phyloP scores from a whole-genome alignment of 2,329 filamentous ascomycete genomes.

The Septoria linicola region DNA sequence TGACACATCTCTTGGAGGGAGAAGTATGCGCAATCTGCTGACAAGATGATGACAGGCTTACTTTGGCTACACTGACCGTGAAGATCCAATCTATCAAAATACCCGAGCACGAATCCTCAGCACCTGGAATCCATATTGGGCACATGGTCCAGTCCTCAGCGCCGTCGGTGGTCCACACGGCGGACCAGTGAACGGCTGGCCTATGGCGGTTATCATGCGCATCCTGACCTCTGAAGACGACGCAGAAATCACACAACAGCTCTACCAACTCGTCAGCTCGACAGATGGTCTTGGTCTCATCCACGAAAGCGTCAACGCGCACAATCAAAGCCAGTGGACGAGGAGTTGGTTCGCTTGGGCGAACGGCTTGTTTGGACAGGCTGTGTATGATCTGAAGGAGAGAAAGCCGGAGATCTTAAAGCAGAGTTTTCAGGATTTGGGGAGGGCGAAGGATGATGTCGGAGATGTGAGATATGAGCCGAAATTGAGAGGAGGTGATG shows the following conservation, averaged over 20 bases:
- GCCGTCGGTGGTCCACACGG: constrained; percentile 49
- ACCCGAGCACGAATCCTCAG: constrained; percentile 46
- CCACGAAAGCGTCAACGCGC: constrained; percentile 50
- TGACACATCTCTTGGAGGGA: no score
- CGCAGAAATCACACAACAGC: constrained; percentile 43
- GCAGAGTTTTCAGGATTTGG: constrained; percentile 9
- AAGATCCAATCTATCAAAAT: constrained; percentile 43
- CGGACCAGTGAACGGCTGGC: constrained; percentile 41
- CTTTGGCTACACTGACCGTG: constrained; percentile 13
- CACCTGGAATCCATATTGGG: constrained; percentile 48
- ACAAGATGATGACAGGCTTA: not conserved
- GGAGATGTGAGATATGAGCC: constrained; percentile 3
- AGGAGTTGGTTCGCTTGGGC: constrained; percentile 65
- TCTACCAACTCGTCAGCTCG: constrained; percentile 44
- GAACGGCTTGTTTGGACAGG: constrained; percentile 13
- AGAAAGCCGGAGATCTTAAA: constrained; percentile 3
- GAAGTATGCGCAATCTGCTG: no score
- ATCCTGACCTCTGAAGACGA: constrained; percentile 49
- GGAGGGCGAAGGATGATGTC: constrained; percentile 4
- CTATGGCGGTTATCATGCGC: constrained; percentile 49
- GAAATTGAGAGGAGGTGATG: not conserved
- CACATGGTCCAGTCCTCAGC: constrained; percentile 47
- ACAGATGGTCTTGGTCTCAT: constrained; percentile 49
- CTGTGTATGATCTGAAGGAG: constrained; percentile 1
- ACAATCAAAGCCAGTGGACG: constrained; percentile 45